phyloP scores from a whole-genome alignment of 768 basidiomycete genomes.

The Boletus subcaerulescens region DNA sequence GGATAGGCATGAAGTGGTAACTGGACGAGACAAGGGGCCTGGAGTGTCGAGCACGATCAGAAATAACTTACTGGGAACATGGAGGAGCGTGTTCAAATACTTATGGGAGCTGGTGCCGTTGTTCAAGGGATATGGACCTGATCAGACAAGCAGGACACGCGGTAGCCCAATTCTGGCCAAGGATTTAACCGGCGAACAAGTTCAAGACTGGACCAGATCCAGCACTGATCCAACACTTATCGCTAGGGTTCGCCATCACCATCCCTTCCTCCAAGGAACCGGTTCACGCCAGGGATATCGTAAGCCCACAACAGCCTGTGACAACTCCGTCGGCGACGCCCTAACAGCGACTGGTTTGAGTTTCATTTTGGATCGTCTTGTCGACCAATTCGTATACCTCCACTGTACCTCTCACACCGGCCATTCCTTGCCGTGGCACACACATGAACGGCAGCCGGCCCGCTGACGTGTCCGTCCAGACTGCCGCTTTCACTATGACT shows the following conservation, averaged over 20 bases:
- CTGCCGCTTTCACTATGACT: background rate
- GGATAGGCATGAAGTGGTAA: slow-evolving; percentile 28
- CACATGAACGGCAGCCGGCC: slow-evolving; percentile 1
- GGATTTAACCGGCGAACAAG: slow-evolving; percentile 19
- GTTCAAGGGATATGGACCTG: slow-evolving; percentile 26
- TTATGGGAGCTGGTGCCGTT: slow-evolving; percentile 26
- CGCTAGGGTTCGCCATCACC: slow-evolving; percentile 1
- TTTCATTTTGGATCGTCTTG: slow-evolving; percentile 31
- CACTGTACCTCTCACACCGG: slow-evolving; percentile 28
- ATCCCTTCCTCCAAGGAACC: slow-evolving; percentile 12
- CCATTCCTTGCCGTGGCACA: slow-evolving; percentile 17
- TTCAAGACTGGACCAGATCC: slow-evolving; percentile 10
- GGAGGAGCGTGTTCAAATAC: slow-evolving; percentile 28
- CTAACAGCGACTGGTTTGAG: slow-evolving; percentile 29
- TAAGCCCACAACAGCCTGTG: background rate
- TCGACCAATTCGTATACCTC: slow-evolving; percentile 14
- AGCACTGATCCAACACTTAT: slow-evolving; percentile 8
- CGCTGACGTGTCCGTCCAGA: background rate
- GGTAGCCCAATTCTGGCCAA: slow-evolving; percentile 23
- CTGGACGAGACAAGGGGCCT: background rate
- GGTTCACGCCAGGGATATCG: slow-evolving; percentile 11
- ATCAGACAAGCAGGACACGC: slow-evolving; percentile 27
- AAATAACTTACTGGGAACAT: slow-evolving; percentile 32
- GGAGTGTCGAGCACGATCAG: slow-evolving; percentile 15
- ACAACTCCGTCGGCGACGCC: slow-evolving; percentile 20